phyloP scores from a whole-genome alignment of 2,329 filamentous ascomycete genomes.

The Penicillium sumatraense region DNA sequence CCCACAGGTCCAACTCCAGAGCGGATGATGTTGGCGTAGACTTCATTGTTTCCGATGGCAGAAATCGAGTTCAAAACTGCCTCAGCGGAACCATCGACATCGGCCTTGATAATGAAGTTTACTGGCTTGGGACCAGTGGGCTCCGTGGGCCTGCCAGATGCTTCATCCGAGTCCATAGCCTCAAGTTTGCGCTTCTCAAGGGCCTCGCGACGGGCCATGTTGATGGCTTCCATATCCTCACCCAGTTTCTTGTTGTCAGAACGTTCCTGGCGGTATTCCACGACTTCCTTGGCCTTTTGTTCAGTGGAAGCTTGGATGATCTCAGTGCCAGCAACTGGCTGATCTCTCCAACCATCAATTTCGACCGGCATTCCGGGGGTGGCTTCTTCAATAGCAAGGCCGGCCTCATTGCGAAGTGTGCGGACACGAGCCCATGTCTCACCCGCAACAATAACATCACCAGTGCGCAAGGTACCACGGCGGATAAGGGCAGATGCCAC shows the following conservation, averaged over 20 bases:
- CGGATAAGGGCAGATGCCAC: conserved; percentile 88
- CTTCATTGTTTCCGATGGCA: conserved; percentile 82
- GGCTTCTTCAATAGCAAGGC: conserved; percentile 71
- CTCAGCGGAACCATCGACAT: conserved; percentile 92
- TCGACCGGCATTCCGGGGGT: conserved; percentile 89
- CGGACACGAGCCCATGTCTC: conserved; percentile 87
- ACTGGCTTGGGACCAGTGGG: conserved; percentile 60
- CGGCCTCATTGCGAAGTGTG: conserved; percentile 81
- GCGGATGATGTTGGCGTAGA: conserved; percentile 75
- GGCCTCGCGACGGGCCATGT: conserved; percentile 66
- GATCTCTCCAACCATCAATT: conserved; percentile 90
- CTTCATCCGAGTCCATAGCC: conserved; percentile 40
- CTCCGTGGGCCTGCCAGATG: conserved; percentile 43
- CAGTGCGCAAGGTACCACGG: conserved; percentile 79
- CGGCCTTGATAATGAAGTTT: conserved; percentile 87
- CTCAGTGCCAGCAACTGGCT: conserved; percentile 83
- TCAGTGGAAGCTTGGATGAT: conserved; percentile 83
- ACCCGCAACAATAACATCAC: conserved; percentile 85
- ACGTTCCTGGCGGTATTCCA: conserved; percentile 75
- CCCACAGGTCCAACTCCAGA: conserved; percentile 76
- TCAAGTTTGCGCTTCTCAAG: conserved; percentile 54
- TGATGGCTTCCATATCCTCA: conserved; percentile 76
- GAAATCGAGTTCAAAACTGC: conserved; percentile 79
- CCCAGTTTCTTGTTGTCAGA: conserved; percentile 69
- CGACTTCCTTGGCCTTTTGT: conserved; percentile 75